Conservation (phyloP, 2,329 filamentous ascomycete species). For the Ramularia endophylla region DNA sequence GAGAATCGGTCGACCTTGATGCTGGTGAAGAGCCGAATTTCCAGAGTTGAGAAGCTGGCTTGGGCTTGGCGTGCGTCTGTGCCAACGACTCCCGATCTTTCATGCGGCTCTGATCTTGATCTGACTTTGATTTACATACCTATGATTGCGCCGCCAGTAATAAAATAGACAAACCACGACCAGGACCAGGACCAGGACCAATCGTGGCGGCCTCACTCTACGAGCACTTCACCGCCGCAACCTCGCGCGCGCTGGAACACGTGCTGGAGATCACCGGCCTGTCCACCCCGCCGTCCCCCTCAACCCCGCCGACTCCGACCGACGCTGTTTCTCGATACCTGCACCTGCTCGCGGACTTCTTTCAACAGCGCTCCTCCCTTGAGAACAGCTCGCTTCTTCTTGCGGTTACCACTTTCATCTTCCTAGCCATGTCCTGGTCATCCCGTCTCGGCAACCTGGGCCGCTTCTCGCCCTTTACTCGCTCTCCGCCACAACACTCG, state of each 20-base stretch:
- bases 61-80: no score
- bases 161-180: no score
- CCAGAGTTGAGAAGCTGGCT: no score
- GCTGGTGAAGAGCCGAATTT: not conserved
- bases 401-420: constrained; percentile 31
- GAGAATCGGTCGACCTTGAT: no score
- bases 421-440: constrained; percentile 42
- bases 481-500: constrained; percentile 33
- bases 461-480: constrained; percentile 46
- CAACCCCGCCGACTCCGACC: constrained; percentile 4
- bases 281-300: constrained; percentile 1
- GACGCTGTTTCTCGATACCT: constrained; percentile 4
- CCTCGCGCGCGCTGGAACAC: constrained; percentile 13
- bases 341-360: constrained; percentile 18
- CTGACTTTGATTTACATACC: no score
- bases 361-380: constrained; percentile 21
- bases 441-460: constrained; percentile 41
- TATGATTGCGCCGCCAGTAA: no score
- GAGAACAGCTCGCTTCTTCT: constrained; percentile 30
- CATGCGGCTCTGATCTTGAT: no score
- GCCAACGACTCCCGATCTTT: no score
- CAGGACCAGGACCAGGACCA: no score
- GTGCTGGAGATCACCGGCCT: constrained; percentile 12
- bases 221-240: constrained; percentile 14
- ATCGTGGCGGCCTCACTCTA: constrained; percentile 10